phyloP scores from a whole-genome alignment of 129 eudicot genomes.

The Pittosporum tobira region DNA sequence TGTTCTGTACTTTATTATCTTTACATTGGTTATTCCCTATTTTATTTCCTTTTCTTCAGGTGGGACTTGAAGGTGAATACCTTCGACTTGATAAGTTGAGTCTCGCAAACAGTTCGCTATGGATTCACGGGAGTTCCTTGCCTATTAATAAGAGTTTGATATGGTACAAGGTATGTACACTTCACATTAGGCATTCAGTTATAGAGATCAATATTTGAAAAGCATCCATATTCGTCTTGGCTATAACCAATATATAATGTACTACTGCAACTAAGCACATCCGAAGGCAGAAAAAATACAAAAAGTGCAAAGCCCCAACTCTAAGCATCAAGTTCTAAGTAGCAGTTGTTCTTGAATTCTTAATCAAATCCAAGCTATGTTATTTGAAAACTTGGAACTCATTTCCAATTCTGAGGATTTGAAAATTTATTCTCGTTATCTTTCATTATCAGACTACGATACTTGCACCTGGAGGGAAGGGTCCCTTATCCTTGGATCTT shows the following conservation, averaged over 20 bases:
- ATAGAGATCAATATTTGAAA: background rate
- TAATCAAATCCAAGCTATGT: background rate
- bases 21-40: slow-evolving; percentile 3
- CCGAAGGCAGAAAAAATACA: too few species aligned
- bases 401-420: background rate
- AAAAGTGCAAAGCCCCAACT: too few species aligned
- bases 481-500: slow-evolving; percentile 59
- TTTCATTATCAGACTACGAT: slow-evolving; percentile 38
- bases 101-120: slow-evolving; percentile 59
- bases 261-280: background rate
- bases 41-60: slow-evolving; percentile 31
- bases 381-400: background rate
- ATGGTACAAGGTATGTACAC: slow-evolving; percentile 62
- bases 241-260: background rate
- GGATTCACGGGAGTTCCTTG: slow-evolving; percentile 30
- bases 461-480: slow-evolving; percentile 59
- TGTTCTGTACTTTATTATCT: background rate
- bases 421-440: slow-evolving; percentile 12
- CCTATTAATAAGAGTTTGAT: slow-evolving; percentile 31
- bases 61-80: slow-evolving; percentile 71
- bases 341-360: background rate
- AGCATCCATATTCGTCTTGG: background rate
- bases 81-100: slow-evolving; percentile 51
- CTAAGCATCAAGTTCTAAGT: background rate
- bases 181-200: background rate